Evolutionary conservation across 177 flowering plant genomes (phyloP).

Genomic region (Vitis hybrid): DNA sequence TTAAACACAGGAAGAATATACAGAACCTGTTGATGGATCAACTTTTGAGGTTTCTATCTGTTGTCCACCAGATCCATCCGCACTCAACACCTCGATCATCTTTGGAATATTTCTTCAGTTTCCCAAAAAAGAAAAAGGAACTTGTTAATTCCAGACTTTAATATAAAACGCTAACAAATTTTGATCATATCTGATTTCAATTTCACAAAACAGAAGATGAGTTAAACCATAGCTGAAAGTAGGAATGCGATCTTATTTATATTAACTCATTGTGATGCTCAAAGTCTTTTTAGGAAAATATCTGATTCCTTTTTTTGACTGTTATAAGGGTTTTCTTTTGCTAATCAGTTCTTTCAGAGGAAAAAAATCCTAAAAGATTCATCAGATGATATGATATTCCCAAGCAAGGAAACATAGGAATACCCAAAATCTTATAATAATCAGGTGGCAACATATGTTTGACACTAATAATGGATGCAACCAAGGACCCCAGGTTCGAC

Average conservation of each 20-base stretch:
- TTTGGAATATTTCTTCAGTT: constrained; percentile 65
- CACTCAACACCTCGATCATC: constrained; percentile 76
- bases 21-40: constrained; percentile 67
- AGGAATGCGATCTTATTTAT: too few species aligned
- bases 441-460: neutral
- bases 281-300: too few species aligned
- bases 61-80: constrained; percentile 75
- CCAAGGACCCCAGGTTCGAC: too few species aligned
- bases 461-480: too few species aligned
- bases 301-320: too few species aligned
- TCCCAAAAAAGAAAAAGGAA: neutral
- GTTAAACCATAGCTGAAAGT: too few species aligned
- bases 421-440: neutral
- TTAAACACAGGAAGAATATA: neutral
- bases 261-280: too few species aligned
- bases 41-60: constrained; percentile 61
- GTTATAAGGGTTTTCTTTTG: too few species aligned
- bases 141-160: neutral
- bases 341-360: neutral
- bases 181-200: neutral
- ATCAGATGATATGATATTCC: neutral
- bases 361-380: neutral
- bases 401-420: neutral
- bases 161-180: neutral
- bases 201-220: neutral